Evolutionary conservation across 805 yeast genomes (phyloP).

Genomic region (Ogataea pini): DNA sequence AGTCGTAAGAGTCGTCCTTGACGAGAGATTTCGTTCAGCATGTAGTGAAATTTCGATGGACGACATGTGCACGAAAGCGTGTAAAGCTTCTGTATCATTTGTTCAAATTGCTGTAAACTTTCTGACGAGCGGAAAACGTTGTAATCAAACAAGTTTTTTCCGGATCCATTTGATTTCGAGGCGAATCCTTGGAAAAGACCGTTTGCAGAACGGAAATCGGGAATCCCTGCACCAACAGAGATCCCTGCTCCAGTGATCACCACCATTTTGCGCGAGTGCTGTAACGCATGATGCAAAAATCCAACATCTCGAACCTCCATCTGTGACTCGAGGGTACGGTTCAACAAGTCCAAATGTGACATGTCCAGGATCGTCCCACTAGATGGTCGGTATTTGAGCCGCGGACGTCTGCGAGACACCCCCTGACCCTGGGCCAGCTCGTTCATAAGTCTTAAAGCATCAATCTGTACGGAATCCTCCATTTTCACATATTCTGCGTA

Average conservation of each 20-base stretch:
- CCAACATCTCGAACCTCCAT: conserved; percentile 44
- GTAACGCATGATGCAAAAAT: conserved; percentile 52
- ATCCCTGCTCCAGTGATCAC: conserved; percentile 88
- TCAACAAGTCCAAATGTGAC: conserved; percentile 27
- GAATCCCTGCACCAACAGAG: conserved; percentile 89
- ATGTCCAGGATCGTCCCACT: conserved; percentile 47
- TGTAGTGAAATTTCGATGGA: conserved; percentile 75
- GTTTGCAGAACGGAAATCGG: conserved; percentile 69
- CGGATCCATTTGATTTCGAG: conserved; percentile 42
- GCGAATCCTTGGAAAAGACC: conserved; percentile 68
- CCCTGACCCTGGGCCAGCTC: not conserved
- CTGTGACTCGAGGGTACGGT: conserved; percentile 34
- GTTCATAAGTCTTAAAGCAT: not conserved
- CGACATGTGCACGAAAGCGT: conserved; percentile 51
- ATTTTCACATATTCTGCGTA: not conserved
- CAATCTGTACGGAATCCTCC: conserved; percentile 8
- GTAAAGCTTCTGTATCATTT: conserved; percentile 67
- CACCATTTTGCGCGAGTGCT: conserved; percentile 57
- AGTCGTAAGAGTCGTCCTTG: conserved; percentile 68
- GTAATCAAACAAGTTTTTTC: conserved; percentile 71
- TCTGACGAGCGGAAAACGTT: conserved; percentile 67
- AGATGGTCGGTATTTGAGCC: conserved; percentile 46
- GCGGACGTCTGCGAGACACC: conserved; percentile 42
- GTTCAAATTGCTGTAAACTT: conserved; percentile 65
- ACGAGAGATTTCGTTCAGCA: conserved; percentile 58